Base-by-base conservation (phyloP, 176 grass and related monocot species). In the Pontederia crassipes region DNA sequence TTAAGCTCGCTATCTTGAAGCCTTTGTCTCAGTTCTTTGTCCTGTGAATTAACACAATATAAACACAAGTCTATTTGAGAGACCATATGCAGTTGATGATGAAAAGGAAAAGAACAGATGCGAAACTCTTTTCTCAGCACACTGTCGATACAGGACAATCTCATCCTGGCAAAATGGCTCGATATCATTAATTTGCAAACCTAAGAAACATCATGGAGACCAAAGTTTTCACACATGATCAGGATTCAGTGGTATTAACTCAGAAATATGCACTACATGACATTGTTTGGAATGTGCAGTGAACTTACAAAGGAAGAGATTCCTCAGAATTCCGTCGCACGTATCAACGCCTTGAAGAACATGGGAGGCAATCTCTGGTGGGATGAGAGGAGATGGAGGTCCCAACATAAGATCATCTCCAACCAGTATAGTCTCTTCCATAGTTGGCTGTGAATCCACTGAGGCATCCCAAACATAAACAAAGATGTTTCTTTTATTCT, bases 111-210 rank as follows among this genome's bases (percentile, higher is more conserved):
- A 51, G 46, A 32, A 4, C 48, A 53, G 64, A 74, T 48, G 72
- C 45, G 54, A 75, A 59, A 92, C 87, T 79, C 87, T 70, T 82
- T 77, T 86, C 74, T 80, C 84, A 63, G 77, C 76, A 69, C 93
- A 92, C 55, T 92, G 79, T 50, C 61, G 71, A 65, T 98, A 98
- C 68, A 98, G 28, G 13, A 98, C 84, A 59, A 98, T 92, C 77
- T 89, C 93, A 55, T 98, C 87, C 78, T 89, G 87, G 49, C 88
- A 98, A 83, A 98, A 92, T 74, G 93, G 93, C 32, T 98, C 84
- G 6, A 92, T 89, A 57, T 98, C 88, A 83, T 92, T 98, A 75
- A 98, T 92, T 75, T 98, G 87, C 47, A 98, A 58, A 67, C 84
- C 87, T 89, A 59, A 54, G 73, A 14, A 28, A 80, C 6, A 40